phyloP scores from a whole-genome alignment of 139 green algal genomes.

The Chlamydomonas urium region DNA sequence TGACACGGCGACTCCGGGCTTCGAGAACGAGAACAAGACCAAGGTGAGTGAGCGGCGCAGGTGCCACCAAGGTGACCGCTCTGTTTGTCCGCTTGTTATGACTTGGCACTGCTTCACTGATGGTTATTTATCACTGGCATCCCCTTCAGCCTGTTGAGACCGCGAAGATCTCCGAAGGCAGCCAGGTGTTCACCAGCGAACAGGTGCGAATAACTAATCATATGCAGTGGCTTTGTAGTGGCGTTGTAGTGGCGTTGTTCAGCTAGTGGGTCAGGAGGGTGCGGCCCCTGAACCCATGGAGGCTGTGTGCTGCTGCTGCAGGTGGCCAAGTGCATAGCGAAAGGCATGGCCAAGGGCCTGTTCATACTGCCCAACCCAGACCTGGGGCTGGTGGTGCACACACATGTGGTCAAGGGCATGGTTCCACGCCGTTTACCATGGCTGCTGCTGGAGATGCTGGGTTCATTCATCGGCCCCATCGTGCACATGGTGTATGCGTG shows the following conservation, averaged over 20 bases:
- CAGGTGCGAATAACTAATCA: conserved; percentile 27
- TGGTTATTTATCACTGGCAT: not conserved
- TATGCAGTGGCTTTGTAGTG: not conserved
- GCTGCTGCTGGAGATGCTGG: conserved; percentile 23
- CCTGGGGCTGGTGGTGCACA: conserved; percentile 25
- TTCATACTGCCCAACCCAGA: conserved; percentile 62
- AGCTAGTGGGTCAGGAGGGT: not conserved
- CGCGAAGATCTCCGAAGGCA: conserved; percentile 46
- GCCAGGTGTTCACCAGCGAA: conserved; percentile 40
- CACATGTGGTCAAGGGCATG: conserved; percentile 18
- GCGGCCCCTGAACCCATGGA: not conserved
- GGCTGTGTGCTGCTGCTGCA: not conserved
- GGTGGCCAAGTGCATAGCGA: not conserved
- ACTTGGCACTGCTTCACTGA: not conserved
- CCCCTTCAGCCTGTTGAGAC: conserved; percentile 46
- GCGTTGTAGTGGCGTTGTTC: not conserved
- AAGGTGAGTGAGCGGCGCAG: conserved; percentile 68
- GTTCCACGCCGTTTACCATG: conserved; percentile 27
- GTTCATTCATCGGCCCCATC: conserved; percentile 13
- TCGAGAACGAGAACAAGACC: conserved; percentile 52
- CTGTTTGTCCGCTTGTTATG: not conserved
- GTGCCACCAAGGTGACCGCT: not conserved
- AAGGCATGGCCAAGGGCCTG: conserved; percentile 18
- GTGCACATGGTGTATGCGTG: conserved; percentile 21
- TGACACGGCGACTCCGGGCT: conserved; percentile 82